Conservation (phyloP, 2,329 filamentous ascomycete genomes). For the Fusarium acutatum region DNA sequence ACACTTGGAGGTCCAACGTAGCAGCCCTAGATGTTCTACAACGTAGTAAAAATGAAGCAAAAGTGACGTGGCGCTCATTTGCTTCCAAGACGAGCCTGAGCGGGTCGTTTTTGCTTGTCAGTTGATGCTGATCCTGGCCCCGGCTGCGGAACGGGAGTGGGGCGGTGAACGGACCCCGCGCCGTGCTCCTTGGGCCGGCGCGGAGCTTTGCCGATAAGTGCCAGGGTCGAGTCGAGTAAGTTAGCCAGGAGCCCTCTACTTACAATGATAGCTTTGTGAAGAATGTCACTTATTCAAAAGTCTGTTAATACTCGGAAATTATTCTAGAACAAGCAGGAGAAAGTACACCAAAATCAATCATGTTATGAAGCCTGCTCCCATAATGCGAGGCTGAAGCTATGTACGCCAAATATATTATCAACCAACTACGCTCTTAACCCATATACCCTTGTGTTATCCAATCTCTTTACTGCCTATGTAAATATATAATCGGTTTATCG, state of each 20-base stretch:
- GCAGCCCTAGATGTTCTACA: background rate
- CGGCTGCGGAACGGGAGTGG: constrained; percentile 29
- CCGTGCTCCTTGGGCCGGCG: background rate
- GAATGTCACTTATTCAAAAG: background rate
- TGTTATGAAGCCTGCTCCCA: background rate
- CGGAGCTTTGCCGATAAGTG: background rate
- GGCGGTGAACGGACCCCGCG: constrained; percentile 18
- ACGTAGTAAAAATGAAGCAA: background rate
- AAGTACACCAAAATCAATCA: background rate
- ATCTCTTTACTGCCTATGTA: background rate
- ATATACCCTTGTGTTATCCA: background rate
- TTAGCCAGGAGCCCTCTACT: background rate
- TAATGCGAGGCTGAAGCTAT: background rate
- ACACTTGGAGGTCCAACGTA: background rate
- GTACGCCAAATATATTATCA: constrained; percentile 11
- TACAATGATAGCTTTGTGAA: background rate
- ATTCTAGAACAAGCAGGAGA: background rate
- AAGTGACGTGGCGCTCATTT: constrained; percentile 26
- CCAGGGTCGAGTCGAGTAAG: background rate
- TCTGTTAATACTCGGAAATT: background rate
- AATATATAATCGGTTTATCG: background rate
- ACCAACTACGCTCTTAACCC: constrained; percentile 9
- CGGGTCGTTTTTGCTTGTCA: constrained; percentile 4
- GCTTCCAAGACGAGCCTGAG: constrained; percentile 12
- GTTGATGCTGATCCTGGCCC: background rate